Evolutionary conservation across 805 yeast genomes (phyloP), one percentile per base, ranked within the genome.

Genomic region (Lachancea sp.): DNA sequence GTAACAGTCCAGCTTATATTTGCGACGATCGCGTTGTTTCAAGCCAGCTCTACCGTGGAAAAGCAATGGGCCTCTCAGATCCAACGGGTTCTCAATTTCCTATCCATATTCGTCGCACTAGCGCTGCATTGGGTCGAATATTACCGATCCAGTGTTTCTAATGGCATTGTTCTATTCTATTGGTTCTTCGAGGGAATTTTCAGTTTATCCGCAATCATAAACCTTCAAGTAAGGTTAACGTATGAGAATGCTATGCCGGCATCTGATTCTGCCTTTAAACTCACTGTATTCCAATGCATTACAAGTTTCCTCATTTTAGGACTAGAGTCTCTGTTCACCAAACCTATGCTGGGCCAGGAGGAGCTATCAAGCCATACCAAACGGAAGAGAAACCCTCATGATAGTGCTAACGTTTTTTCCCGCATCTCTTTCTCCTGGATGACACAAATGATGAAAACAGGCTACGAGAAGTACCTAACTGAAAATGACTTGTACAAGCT

Each of bases 371-470:
- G 60, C 34, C 42, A 46, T 15, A 46, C 58, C 3, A 47, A 53
- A 31, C 56, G 56, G 38, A 61, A 61, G 41, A 52, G 50, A 12
- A 60, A 52, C 43, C 73, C 72, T 16, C 62, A 60, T 29, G 69
- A 67, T 46, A 52, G 58, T 15, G 72, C 74, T 2, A 80, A 89
- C 56, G 65, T 88, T 12, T 76, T 90, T 47, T 81, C 95, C 2
- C 69, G 75, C 38, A 67, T 90, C 38, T 80, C 95, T 0, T 90
- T 92, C 60, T 66, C 79, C 20, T 92, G 98, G 97, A 86, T 92
- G 95, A 78, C 87, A 16, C 78, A 74, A 1, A 66, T 92, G 53
- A 86, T 92, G 80, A 74, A 67, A 49, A 75, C 75, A 39, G 97
- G 97, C 12, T 83, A 81, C 53, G 65, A 70, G 30, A 76, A 75